Evolutionary conservation across 768 basidiomycete species (phyloP).

Genomic region (Pisolithus orientalis): DNA sequence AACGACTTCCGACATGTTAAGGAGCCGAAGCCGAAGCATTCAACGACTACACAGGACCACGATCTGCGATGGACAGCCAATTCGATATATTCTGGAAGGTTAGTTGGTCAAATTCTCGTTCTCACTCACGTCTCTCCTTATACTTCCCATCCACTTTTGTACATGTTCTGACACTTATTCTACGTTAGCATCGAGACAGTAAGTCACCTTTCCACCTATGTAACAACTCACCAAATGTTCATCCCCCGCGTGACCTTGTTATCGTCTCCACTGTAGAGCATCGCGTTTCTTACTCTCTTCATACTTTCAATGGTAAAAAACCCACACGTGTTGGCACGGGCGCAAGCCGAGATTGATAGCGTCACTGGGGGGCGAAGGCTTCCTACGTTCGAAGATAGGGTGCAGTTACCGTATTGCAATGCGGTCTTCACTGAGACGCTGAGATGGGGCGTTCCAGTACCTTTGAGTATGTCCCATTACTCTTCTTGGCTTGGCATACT

Average conservation of each 20-base stretch:
- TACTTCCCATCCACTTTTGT: no score
- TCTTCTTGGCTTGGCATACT: not conserved
- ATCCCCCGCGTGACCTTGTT: not conserved
- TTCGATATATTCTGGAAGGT: slow-evolving; percentile 60
- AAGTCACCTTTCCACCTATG: slow-evolving; percentile 3
- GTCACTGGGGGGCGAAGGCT: slow-evolving; percentile 41
- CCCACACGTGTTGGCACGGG: slow-evolving; percentile 50
- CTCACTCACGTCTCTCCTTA: not conserved
- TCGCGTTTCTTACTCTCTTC: slow-evolving; percentile 49
- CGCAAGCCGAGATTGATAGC: slow-evolving; percentile 59
- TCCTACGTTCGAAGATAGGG: slow-evolving; percentile 53
- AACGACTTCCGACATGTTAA: not conserved
- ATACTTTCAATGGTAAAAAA: slow-evolving; percentile 61
- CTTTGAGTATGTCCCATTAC: slow-evolving; percentile 39
- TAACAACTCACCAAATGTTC: not conserved
- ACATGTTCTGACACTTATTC: not conserved
- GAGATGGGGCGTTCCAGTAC: slow-evolving; percentile 54
- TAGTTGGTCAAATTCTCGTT: not conserved
- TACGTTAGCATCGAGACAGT: slow-evolving; percentile 59
- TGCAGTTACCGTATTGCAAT: slow-evolving; percentile 51
- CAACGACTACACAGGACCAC: slow-evolving; percentile 36
- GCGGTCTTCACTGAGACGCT: slow-evolving; percentile 49
- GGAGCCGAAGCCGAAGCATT: not conserved
- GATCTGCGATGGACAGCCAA: slow-evolving; percentile 81
- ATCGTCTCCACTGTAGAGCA: slow-evolving; percentile 30